Base-by-base conservation (phyloP, 495 filamentous ascomycete genomes). In the Hypoxylon subgilvum region DNA sequence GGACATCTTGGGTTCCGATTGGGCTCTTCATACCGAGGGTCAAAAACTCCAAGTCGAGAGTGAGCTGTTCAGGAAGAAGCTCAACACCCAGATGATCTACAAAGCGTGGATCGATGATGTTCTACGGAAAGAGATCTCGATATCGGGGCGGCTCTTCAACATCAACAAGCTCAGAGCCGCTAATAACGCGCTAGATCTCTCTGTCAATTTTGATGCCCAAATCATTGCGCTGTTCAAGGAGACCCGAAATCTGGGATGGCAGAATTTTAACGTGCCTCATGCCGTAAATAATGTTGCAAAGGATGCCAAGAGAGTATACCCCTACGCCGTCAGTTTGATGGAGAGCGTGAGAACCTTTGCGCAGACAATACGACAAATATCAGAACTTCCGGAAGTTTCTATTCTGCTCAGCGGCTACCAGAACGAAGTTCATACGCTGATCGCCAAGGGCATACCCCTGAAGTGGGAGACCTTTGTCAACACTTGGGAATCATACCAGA, bases 141-240 rank as follows among this genome's bases (percentile, higher is more conserved):
- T 99, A 45, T 84, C 88, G 16, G 94, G 94, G 8, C 86, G 90
- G 13, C 82, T 99, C 4, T 99, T 99, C 75, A 88, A 86, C 59
- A 92, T 99, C 63, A 85, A 80, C 44, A 88, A 86, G 63, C 93
- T 96, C 60, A 85, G 94, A 39, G 87, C 92, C 3, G 86, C 89
- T 3, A 92, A 91, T 52, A 94, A 96, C 68, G 81, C 81, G 6
- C 71, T 96, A 28, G 92, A 97, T 71, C 81, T 99, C 12, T 83
- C 81, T 3, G 91, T 99, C 67, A 99, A 97, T 71, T 99, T 99
- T 55, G 92, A 99, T 72, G 85, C 89, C 6, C 93, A 97, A 67
- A 88, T 97, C 53, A 99, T 97, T 70, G 90, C 91, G 0, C 74
- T 99, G 23, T 99, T 97, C 80, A 99, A 99, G 68, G 94, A 99